Percentiles rank a stretch among this genome's conserved stretches.
These are phyloP conservation scores for Debaryomycetaceae sp. DNA, from an alignment of 1,139 yeast genomes.

Conservation along the genomic window DNA sequence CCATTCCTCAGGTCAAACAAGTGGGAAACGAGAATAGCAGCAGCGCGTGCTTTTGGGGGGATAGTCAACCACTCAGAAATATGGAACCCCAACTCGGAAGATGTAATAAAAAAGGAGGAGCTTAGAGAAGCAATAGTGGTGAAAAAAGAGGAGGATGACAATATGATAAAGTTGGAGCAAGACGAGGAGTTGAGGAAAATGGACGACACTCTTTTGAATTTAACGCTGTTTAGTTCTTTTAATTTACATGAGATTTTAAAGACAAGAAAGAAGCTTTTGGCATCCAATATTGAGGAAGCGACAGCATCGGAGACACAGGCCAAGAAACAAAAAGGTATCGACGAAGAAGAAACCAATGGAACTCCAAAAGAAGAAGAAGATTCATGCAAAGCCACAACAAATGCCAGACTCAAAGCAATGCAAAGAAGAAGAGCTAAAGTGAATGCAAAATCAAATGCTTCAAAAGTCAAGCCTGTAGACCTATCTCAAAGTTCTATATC, in stretches of 20 bases:
- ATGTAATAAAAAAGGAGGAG: conserved; percentile 19
- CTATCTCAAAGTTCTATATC: conserved; percentile 77
- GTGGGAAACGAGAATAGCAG: conserved; percentile 97
- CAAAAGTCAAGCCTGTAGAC: conserved; percentile 61
- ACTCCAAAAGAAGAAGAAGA: background rate
- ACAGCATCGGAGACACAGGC: conserved; percentile 20
- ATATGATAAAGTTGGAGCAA: conserved; percentile 38
- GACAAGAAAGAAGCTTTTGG: conserved; percentile 69
- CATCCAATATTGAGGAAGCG: conserved; percentile 49
- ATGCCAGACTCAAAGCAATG: conserved; percentile 89
- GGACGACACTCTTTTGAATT: conserved; percentile 44
- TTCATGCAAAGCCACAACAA: conserved; percentile 33
- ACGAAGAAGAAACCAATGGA: background rate
- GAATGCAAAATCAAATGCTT: conserved; percentile 61
- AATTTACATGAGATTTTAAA: conserved; percentile 61
- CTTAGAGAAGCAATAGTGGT: conserved; percentile 14
- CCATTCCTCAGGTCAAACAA: conserved; percentile 79
- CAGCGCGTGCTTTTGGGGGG: conserved; percentile 94
- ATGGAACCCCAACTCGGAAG: conserved; percentile 81
- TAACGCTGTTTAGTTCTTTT: conserved; percentile 62
- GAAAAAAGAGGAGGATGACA: conserved; percentile 21
- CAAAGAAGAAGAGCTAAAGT: conserved; percentile 89
- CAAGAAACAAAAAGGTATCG: conserved; percentile 33
- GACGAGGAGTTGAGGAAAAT: conserved; percentile 46
- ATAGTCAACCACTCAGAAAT: conserved; percentile 72